Evolutionary conservation across 768 basidiomycete species (phyloP).

Genomic region (Tricholoma flavovirens): DNA sequence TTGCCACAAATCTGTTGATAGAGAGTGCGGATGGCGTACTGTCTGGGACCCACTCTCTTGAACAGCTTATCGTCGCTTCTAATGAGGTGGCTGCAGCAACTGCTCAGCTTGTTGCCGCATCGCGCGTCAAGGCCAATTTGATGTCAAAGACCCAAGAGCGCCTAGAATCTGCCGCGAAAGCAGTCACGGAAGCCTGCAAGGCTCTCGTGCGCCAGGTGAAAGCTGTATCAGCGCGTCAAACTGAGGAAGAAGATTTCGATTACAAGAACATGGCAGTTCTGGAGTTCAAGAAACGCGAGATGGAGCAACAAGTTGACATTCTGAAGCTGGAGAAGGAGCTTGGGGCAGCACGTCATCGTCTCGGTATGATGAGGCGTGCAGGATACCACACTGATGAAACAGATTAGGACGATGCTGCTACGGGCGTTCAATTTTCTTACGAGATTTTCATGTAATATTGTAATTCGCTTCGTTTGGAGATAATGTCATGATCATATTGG

Average conservation of each 20-base stretch:
- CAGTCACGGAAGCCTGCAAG: conserved; percentile 95
- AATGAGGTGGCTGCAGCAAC: conserved; percentile 98
- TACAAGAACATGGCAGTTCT: conserved; percentile 90
- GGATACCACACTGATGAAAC: conserved; percentile 88
- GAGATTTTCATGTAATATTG: conserved; percentile 11
- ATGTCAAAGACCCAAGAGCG: conserved; percentile 99
- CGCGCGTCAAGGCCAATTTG: conserved; percentile 94
- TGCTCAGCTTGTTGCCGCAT: conserved; percentile 97
- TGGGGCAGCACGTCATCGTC: conserved; percentile 73
- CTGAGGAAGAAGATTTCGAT: conserved; percentile 73
- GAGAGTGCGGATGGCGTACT: conserved; percentile 97
- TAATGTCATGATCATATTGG: not conserved
- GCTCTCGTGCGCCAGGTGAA: conserved; percentile 96
- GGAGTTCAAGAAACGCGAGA: conserved; percentile 96
- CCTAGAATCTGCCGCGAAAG: conserved; percentile 93
- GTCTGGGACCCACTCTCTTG: conserved; percentile 92
- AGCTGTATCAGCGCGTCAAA: conserved; percentile 82
- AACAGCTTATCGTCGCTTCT: conserved; percentile 99
- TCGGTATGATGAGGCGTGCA: conserved; percentile 83
- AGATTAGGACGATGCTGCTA: conserved; percentile 32
- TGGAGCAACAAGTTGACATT: conserved; percentile 99
- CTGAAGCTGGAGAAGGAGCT: conserved; percentile 94
- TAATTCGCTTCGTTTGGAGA: conserved; percentile 1
- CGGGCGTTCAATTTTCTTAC: conserved; percentile 1
- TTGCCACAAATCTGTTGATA: conserved; percentile 91